These are phyloP conservation scores for Saturnispora serradocipensis DNA, from an alignment of 805 yeast species.

Conservation along the genomic window DNA sequence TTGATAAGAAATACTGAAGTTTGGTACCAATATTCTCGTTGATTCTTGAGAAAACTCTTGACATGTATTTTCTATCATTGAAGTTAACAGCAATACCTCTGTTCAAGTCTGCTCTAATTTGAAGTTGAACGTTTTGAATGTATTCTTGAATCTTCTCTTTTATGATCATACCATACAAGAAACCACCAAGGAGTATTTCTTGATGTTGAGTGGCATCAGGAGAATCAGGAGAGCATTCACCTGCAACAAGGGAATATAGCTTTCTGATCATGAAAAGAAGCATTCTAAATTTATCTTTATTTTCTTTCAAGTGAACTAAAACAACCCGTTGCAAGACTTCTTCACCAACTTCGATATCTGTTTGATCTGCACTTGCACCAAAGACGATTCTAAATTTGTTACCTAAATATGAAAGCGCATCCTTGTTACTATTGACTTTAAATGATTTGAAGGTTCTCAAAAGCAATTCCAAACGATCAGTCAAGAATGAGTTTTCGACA, in stretches of 20 bases:
- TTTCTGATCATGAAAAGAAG: constrained; percentile 92
- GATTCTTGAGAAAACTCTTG: constrained; percentile 64
- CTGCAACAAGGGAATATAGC: constrained; percentile 88
- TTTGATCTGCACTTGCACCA: constrained; percentile 77
- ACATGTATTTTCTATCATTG: constrained; percentile 73
- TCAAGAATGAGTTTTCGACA: constrained; percentile 77
- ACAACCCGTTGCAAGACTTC: constrained; percentile 78
- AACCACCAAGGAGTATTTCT: constrained; percentile 91
- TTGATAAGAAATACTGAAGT: constrained; percentile 86
- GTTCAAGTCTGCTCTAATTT: constrained; percentile 69
- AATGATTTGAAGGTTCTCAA: constrained; percentile 82
- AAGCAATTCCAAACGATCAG: constrained; percentile 93
- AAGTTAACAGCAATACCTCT: constrained; percentile 79
- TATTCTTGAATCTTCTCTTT: constrained; percentile 96
- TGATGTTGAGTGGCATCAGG: constrained; percentile 99
- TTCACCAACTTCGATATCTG: constrained; percentile 86
- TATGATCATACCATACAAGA: constrained; percentile 91
- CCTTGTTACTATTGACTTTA: constrained; percentile 67
- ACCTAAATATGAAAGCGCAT: constrained; percentile 90
- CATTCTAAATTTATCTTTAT: constrained; percentile 77
- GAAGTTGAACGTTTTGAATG: constrained; percentile 59
- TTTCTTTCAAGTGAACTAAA: constrained; percentile 71
- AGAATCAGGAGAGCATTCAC: constrained; percentile 93
- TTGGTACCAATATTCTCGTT: constrained; percentile 94
- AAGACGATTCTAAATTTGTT: constrained; percentile 92